Evolutionary conservation across 495 filamentous ascomycete species (phyloP), one percentile per base, ranked within the genome.

Genomic region (Margaritispora aquatica): DNA sequence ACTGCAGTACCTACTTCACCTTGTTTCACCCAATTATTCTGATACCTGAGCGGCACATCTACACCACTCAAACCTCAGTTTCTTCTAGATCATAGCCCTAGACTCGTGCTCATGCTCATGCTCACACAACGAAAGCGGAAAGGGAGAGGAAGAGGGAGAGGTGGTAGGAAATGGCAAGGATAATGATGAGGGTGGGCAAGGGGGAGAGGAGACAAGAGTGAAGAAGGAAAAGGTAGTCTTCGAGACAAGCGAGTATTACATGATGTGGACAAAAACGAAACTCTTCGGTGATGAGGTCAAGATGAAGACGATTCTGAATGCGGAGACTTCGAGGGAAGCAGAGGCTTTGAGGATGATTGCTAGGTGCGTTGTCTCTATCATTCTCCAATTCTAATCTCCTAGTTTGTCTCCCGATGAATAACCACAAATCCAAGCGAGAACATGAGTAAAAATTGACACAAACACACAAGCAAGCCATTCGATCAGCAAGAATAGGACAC

Each of bases 221-320:
- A 59, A 19, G 29, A 29, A 20, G 38, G 38, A 2, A 46, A n/a
- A n/a, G n/a, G n/a, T 56, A 8, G 26, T n/a, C 1, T 65, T 49
- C 23, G 21, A 46, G 19, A 65, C 57, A 13, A 54, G 48, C 21
- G 59, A 65, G 44, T 58, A 65, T 34, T 85, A 83, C 70, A 84
- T 86, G 83, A 85, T 85, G 83, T 75, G 84, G 69, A 74, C 73
- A 50, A 85, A 85, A 70, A 81, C 81, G 0, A 48, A 79, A 1
- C 74, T 84, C 61, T 85, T 86, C 72, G 51, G 59, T 27, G 74
- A 77, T 63, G 53, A 53, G 20, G 65, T 65, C 1, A 63, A 69
- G 31, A 75, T 68, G 2, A 58, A 60, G 15, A 27, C 73, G 46
- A 79, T 84, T 67, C 72, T 84, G 1, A 13, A 59, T 0, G 73